A percentile compares a stretch with the other conserved stretches of the same genome.
Evolutionary conservation across 345 rosid species (phyloP).

Genomic region (Gossypium bickii): DNA sequence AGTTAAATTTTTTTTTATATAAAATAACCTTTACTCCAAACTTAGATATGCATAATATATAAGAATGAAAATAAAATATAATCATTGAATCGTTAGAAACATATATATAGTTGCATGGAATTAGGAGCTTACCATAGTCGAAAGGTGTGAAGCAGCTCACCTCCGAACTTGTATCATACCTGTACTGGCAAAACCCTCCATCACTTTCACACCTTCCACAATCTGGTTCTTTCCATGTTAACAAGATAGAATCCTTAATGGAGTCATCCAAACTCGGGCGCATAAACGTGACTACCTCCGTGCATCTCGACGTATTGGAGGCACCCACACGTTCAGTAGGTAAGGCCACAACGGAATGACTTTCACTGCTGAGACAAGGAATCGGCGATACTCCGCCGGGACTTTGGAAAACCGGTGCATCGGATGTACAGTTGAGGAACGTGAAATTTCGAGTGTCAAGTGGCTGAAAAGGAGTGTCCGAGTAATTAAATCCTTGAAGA

Average conservation of each 20-base stretch:
- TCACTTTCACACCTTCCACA: neutral
- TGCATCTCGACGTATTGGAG: neutral
- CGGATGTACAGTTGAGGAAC: conserved; percentile 26
- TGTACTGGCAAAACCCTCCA: neutral
- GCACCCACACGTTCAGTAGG: neutral
- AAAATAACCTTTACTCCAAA: no score
- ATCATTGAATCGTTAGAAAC: no score
- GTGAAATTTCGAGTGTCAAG: conserved; percentile 11
- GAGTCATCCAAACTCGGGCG: neutral
- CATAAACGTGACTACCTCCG: neutral
- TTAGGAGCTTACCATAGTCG: neutral
- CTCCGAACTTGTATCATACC: neutral
- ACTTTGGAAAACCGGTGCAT: neutral
- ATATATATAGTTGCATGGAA: neutral
- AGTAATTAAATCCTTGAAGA: conserved; percentile 15
- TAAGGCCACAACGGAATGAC: conserved; percentile 12
- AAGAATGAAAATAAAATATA: no score
- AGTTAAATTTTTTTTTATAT: no score
- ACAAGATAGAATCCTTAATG: neutral
- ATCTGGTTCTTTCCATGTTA: conserved; percentile 9
- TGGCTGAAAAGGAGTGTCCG: conserved; percentile 12
- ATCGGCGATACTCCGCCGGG: neutral
- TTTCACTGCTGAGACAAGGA: conserved; percentile 20
- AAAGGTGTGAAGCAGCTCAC: neutral
- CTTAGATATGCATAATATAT: no score